These are phyloP conservation scores for Artemisia tridentata DNA, from an alignment of 129 eudicot genomes.

Conservation along the genomic window DNA sequence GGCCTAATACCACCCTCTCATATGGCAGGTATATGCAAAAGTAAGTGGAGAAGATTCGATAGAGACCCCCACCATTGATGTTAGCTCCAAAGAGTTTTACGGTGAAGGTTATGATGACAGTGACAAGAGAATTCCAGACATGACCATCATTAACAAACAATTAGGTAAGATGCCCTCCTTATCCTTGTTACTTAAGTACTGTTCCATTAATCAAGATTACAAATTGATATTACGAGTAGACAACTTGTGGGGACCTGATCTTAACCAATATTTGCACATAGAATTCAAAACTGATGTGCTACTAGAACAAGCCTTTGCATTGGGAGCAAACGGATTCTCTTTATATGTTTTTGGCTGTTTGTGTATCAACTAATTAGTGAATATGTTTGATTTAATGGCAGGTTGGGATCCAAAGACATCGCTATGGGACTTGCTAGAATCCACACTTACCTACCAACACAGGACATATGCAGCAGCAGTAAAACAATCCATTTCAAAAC, in stretches of 20 bases:
- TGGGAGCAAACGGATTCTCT: background rate
- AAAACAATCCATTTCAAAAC: constrained; percentile 71
- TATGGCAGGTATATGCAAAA: constrained; percentile 69
- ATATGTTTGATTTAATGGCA: constrained; percentile 21
- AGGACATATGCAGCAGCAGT: constrained; percentile 90
- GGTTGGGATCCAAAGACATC: constrained; percentile 98
- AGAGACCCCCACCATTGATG: constrained; percentile 78
- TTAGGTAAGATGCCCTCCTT: constrained; percentile 48
- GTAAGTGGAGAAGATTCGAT: constrained; percentile 80
- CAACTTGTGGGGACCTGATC: background rate
- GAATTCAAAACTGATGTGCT: background rate
- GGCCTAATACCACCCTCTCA: background rate
- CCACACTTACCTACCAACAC: constrained; percentile 97
- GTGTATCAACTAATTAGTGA: background rate
- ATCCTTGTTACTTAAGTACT: background rate
- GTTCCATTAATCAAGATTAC: background rate
- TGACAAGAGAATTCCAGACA: constrained; percentile 95
- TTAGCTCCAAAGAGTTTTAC: constrained; percentile 87
- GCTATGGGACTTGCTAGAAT: constrained; percentile 93
- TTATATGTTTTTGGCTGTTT: background rate
- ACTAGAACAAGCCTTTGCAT: background rate
- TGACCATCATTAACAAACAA: constrained; percentile 89
- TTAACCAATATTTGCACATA: background rate
- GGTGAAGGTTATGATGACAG: constrained; percentile 97
- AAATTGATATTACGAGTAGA: background rate